These are phyloP conservation scores for Ustilago shanxiensis DNA, from an alignment of 1,284 basidiomycete genomes.

Conservation along the genomic window DNA sequence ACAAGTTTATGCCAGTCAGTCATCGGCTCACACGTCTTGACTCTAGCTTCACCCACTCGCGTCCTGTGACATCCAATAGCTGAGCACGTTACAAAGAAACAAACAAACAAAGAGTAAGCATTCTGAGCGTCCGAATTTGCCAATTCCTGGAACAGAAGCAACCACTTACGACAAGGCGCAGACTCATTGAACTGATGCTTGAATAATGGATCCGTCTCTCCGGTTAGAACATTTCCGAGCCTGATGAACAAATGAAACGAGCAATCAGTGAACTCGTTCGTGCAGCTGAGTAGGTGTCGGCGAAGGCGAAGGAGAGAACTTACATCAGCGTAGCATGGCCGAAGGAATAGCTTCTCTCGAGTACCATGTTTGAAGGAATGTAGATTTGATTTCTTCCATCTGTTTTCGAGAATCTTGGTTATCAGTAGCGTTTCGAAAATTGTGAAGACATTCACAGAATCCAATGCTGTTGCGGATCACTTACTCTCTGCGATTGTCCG, in stretches of 20 bases:
- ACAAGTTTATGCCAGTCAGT: constrained; percentile 29
- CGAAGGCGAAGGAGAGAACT: neutral
- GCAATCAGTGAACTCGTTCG: neutral
- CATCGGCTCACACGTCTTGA: constrained; percentile 36
- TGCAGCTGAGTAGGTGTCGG: neutral
- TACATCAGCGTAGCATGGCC: constrained; percentile 52
- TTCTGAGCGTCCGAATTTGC: neutral
- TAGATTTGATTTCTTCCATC: constrained; percentile 59
- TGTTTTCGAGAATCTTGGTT: neutral
- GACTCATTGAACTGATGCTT: constrained; percentile 59
- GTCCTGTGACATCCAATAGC: constrained; percentile 32
- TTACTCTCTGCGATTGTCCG: constrained; percentile 51
- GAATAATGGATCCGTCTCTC: constrained; percentile 57
- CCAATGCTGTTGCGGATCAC: neutral
- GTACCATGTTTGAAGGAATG: constrained; percentile 56
- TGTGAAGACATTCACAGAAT: no score
- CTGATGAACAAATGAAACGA: neutral
- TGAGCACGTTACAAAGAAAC: no score
- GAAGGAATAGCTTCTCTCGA: constrained; percentile 56
- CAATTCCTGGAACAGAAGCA: neutral
- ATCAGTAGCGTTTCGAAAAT: neutral
- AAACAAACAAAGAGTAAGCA: neutral
- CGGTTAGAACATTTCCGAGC: constrained; percentile 52
- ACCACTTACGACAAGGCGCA: constrained; percentile 47
- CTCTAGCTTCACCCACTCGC: constrained; percentile 13